phyloP scores from a whole-genome alignment of 352 stramenopile species.

The Pythium insidiosum region DNA sequence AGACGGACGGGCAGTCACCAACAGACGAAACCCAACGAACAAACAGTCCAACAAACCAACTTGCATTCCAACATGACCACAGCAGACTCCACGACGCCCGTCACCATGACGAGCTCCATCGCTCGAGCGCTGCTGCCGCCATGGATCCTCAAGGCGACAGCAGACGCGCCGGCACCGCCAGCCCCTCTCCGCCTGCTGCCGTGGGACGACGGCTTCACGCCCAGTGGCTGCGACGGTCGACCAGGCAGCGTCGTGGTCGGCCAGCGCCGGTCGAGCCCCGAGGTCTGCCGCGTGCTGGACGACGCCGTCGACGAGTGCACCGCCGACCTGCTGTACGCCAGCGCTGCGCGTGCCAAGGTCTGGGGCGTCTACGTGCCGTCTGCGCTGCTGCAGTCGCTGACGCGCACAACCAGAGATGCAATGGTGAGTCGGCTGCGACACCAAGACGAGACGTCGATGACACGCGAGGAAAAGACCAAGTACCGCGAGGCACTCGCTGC shows the following conservation, averaged over 20 bases:
- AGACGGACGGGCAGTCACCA: too few relatives aligned
- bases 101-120: too few relatives aligned
- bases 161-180: too few relatives aligned
- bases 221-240: slow-evolving; percentile 32
- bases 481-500: slow-evolving; percentile 36
- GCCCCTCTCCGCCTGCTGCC: slow-evolving; percentile 1
- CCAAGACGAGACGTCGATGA: slow-evolving; percentile 4
- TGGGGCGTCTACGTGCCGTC: slow-evolving; percentile 61
- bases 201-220: slow-evolving; percentile 60
- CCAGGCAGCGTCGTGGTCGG: slow-evolving; percentile 35
- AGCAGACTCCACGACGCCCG: too few relatives aligned
- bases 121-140: too few relatives aligned
- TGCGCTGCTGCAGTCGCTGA: slow-evolving; percentile 14
- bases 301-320: slow-evolving; percentile 30
- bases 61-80: too few relatives aligned
- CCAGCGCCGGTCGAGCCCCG: slow-evolving; percentile 25
- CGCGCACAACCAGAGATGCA: too few relatives aligned
- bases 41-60: too few relatives aligned
- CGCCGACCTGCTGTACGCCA: slow-evolving; percentile 46
- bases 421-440: too few relatives aligned
- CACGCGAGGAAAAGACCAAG: slow-evolving; percentile 1
- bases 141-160: too few relatives aligned
- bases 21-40: too few relatives aligned
- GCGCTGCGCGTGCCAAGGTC: slow-evolving; percentile 40
- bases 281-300: slow-evolving; percentile 33